phyloP scores from a whole-genome alignment of 2,329 filamentous ascomycete species.

The Pseudogymnoascus sp. region DNA sequence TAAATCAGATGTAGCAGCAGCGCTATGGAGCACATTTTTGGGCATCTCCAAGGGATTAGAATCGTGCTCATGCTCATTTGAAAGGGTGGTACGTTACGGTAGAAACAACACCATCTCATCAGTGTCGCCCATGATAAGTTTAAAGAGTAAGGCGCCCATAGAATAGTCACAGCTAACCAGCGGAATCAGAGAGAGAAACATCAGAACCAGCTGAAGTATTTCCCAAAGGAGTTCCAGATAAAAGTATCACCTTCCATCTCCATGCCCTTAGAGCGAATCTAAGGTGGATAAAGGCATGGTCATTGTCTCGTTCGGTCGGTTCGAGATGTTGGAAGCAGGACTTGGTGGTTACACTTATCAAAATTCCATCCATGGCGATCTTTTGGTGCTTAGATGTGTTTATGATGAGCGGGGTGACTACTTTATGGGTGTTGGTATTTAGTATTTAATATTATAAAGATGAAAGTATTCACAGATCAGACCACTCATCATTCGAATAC shows the following conservation, averaged over 20 bases:
- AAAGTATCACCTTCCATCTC: neutral
- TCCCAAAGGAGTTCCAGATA: neutral
- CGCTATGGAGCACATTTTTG: neutral
- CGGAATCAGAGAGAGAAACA: neutral
- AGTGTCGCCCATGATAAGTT: neutral
- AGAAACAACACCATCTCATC: neutral
- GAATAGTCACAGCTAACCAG: neutral
- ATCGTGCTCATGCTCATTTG: neutral
- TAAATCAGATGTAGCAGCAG: neutral
- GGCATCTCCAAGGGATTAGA: neutral
- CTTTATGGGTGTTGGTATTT: neutral
- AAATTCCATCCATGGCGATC: neutral
- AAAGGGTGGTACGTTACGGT: neutral
- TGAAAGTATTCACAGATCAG: neutral
- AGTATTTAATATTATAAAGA: neutral
- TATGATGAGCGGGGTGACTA: neutral
- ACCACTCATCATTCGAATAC: neutral
- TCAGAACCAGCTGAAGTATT: neutral
- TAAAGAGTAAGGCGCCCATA: neutral
- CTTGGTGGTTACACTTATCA: neutral
- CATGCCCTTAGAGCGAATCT: neutral
- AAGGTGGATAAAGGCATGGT: neutral
- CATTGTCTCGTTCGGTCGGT: neutral
- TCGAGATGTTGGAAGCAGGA: neutral
- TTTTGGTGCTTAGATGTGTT: neutral